Evolutionary conservation across 225 moss, liverwort and hornwort genomes (phyloP).

Genomic region (Physcomitrellopsis africana): DNA sequence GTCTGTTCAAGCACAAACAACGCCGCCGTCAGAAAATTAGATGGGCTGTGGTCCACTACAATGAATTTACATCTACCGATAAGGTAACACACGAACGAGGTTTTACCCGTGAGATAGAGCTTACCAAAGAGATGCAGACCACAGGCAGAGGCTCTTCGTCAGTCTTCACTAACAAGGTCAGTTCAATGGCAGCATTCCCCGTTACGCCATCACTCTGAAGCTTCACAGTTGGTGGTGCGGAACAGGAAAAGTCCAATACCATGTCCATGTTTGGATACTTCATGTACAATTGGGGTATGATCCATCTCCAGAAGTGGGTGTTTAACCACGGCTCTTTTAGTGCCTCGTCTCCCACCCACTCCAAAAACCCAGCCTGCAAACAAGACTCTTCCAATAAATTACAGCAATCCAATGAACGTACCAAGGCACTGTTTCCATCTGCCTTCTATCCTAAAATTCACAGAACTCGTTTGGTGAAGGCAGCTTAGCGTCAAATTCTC

Average conservation of each 20-base stretch:
- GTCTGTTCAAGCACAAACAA: slow-evolving; percentile 44
- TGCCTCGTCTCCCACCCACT: slow-evolving; percentile 71
- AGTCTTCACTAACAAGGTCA: slow-evolving; percentile 70
- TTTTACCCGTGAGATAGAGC: slow-evolving; percentile 13
- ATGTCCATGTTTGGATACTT: slow-evolving; percentile 88
- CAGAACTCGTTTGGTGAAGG: background rate
- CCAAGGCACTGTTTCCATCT: background rate
- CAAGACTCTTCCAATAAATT: background rate
- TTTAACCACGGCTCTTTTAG: slow-evolving; percentile 77
- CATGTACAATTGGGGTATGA: slow-evolving; percentile 86
- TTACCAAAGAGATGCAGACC: slow-evolving; percentile 76
- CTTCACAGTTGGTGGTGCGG: slow-evolving; percentile 59
- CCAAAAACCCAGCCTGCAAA: slow-evolving; percentile 66
- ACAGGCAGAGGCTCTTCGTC: slow-evolving; percentile 47
- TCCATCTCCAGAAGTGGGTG: slow-evolving; percentile 75
- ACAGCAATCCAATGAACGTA: background rate
- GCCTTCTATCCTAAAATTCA: background rate
- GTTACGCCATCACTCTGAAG: slow-evolving; percentile 58
- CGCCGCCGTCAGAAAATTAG: background rate
- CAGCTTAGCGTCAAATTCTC: slow-evolving; percentile 1
- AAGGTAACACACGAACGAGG: background rate
- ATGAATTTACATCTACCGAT: background rate
- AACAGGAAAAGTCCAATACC: slow-evolving; percentile 71
- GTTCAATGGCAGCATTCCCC: slow-evolving; percentile 59
- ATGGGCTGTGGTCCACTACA: background rate